Evolutionary conservation across 2,329 filamentous ascomycete genomes (phyloP), one percentile per base, ranked within the genome.

Genomic region (Sclerotiophoma versabilis): DNA sequence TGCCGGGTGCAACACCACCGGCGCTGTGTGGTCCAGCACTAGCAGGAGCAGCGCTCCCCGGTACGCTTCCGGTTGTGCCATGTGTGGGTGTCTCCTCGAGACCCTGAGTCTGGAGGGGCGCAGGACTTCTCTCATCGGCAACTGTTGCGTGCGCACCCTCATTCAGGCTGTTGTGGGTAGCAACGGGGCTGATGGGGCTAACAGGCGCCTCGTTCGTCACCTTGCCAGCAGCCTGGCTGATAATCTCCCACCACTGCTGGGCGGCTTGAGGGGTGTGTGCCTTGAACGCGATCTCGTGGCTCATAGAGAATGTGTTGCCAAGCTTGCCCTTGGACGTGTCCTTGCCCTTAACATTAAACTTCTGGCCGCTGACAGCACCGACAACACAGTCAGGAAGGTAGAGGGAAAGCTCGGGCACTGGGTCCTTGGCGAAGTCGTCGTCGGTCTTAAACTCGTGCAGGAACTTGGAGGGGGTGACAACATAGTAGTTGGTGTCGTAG

Each of bases 381-480:
- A 98, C 84, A 38, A 88, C 77, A 65, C 93, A 96, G 66, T 99
- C 95, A 10, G 95, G 93, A 1, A 99, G 86, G 76, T 93, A 98
- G 63, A 99, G 86, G 12, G 90, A 95, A 33, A 95, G 81, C 73
- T 99, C 93, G 0, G 95, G 93, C 51, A 84, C 82, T 9, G 92
- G 91, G 58, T 96, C 91, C 66, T 85, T 81, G 52, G 78, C 79
- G 69, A 85, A 83, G 66, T 87, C 83, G 69, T 98, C 93, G 71
- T 91, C 89, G 69, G 96, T 92, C 78, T 96, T 96, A 83, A 96
- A 99, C 76, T 97, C 93, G 79, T 99, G 95, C 54, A 99, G 79
- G 78, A 89, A 99, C 69, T 91, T 92, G 52, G 90, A 85, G 0
- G 92, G 90, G 0, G 92, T 96, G 41, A 98, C 86, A 51, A 95